These are phyloP conservation scores for Fusarium verticillioides DNA, from an alignment of 2,329 filamentous ascomycete species.

Conservation along the genomic window DNA sequence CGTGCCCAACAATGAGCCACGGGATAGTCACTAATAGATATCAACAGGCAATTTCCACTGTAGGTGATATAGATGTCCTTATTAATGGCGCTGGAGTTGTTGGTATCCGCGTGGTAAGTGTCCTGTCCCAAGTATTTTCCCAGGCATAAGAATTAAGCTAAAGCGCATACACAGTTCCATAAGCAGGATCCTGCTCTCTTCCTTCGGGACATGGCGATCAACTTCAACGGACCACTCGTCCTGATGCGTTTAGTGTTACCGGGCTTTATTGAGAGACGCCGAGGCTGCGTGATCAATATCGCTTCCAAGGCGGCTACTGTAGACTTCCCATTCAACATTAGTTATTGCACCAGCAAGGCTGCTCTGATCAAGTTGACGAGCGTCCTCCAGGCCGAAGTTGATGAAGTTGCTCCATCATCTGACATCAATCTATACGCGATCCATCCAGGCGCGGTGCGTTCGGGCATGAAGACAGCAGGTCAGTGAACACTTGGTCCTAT, in stretches of 20 bases:
- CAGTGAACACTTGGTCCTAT: rapidly evolving
- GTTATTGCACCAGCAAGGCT: not conserved
- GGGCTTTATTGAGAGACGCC: not conserved
- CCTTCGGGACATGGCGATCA: not conserved
- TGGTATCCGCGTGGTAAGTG: not conserved
- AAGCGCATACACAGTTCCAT: rapidly evolving
- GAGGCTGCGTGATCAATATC: not conserved
- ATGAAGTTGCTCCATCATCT: not conserved
- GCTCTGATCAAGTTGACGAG: not conserved
- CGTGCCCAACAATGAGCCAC: rapidly evolving
- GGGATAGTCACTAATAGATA: rapidly evolving
- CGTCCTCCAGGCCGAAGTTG: rapidly evolving
- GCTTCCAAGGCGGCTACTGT: not conserved
- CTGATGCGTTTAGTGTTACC: not conserved
- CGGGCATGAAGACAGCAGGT: not conserved
- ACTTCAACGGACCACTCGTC: not conserved
- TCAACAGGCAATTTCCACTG: rapidly evolving
- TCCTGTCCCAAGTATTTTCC: rapidly evolving
- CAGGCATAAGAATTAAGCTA: too few species aligned
- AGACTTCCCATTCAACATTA: not conserved
- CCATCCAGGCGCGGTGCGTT: not conserved
- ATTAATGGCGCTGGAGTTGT: not conserved
- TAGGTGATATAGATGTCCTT: rapidly evolving
- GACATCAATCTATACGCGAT: not conserved
- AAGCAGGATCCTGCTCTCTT: not conserved